Evolutionary conservation across 2,329 filamentous ascomycete species (phyloP).

Genomic region (Scedosporium minutisporum): DNA sequence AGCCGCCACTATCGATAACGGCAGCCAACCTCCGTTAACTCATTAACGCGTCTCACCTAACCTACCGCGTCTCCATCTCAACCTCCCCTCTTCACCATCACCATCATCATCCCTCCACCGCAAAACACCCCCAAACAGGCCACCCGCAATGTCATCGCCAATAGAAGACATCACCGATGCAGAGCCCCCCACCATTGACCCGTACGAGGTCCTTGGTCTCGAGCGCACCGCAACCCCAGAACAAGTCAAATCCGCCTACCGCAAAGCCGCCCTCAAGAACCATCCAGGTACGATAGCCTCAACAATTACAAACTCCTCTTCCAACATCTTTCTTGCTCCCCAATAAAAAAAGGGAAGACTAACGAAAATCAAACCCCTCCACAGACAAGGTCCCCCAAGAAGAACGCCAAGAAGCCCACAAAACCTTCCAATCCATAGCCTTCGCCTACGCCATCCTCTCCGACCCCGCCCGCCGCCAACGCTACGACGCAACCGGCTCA

Average conservation of each 20-base stretch:
- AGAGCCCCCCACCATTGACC: conserved; percentile 56
- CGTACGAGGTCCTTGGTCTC: conserved; percentile 72
- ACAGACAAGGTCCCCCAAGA: conserved; percentile 66
- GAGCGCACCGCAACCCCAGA: conserved; percentile 61
- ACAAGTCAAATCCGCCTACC: conserved; percentile 83
- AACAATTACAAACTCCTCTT: conserved; percentile 7
- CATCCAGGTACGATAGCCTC: conserved; percentile 59
- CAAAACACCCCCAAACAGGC: not conserved
- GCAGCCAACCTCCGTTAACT: not conserved
- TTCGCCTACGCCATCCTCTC: conserved; percentile 92
- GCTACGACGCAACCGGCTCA: conserved; percentile 84
- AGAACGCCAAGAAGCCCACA: conserved; percentile 63
- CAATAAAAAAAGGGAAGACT: not conserved
- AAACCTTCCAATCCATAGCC: conserved; percentile 79
- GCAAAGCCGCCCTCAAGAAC: conserved; percentile 77
- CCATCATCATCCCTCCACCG: not conserved
- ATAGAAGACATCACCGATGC: conserved; percentile 40
- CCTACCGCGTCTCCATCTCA: conserved; percentile 1
- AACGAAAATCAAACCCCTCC: not conserved
- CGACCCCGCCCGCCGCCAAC: conserved; percentile 66
- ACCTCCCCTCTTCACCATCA: not conserved
- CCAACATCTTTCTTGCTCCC: not conserved
- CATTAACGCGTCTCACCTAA: conserved; percentile 3
- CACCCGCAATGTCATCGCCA: conserved; percentile 6
- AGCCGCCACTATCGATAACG: not conserved